Percentiles rank a stretch among this genome's conserved stretches.
Evolutionary conservation across 371 early-diverging fungal genomes (phyloP).

Genomic region (Coemansia sp.): DNA sequence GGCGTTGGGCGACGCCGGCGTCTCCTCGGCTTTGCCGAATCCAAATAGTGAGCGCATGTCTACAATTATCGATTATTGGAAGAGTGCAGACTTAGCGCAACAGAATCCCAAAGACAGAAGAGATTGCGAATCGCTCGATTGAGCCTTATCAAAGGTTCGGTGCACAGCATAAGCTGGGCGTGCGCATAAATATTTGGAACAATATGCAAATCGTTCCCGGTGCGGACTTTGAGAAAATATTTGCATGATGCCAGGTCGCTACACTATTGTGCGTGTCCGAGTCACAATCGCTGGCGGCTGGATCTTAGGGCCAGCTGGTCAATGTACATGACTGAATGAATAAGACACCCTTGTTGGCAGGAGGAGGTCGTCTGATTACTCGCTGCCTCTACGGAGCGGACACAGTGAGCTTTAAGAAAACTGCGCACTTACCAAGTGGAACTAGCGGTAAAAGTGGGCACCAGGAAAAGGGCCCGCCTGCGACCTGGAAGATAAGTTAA

Average conservation of each 20-base stretch:
- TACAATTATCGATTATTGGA: background rate
- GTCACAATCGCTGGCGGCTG: background rate
- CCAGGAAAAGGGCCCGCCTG: background rate
- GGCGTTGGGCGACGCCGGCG: constrained; percentile 12
- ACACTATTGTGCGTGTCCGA: background rate
- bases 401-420: too few relatives aligned
- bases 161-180: constrained; percentile 1
- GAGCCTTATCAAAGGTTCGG: background rate
- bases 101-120: background rate
- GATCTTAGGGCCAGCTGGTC: background rate
- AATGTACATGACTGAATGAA: background rate
- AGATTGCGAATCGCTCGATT: background rate
- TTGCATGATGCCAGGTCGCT: background rate
- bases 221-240: constrained; percentile 10
- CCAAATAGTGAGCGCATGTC: constrained; percentile 47
- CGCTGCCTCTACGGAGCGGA: too few relatives aligned
- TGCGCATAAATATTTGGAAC: background rate
- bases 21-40: constrained; percentile 30
- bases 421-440: background rate
- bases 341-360: too few relatives aligned
- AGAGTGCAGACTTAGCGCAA: background rate
- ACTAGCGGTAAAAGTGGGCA: background rate
- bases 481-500: background rate
- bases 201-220: constrained; percentile 4
- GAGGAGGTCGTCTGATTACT: too few relatives aligned